A percentile compares a stretch with the other conserved stretches of the same genome.
Conservation (phyloP, 2,329 filamentous ascomycete species). For the Blumeria hordei region DNA sequence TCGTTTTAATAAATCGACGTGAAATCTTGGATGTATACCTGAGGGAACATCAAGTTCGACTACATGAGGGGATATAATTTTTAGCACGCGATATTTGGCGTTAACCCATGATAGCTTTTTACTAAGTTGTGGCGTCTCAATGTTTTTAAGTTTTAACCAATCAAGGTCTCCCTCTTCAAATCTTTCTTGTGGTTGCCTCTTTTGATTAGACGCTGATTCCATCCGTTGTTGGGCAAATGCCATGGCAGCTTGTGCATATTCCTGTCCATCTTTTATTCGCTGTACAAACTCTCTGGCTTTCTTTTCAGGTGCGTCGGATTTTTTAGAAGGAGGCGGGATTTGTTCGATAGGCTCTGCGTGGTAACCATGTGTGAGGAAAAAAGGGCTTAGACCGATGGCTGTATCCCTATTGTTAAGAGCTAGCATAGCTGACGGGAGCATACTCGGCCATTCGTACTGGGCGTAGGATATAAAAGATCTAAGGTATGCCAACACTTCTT, state of each 20-base stretch:
- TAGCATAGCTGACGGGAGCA: constrained; percentile 15
- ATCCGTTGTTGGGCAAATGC: background rate
- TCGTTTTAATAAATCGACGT: too few species aligned
- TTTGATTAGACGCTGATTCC: background rate
- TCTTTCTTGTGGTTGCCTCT: background rate
- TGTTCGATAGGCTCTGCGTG: background rate
- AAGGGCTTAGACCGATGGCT: background rate
- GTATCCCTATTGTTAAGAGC: background rate
- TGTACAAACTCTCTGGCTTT: background rate
- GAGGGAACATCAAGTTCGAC: too few species aligned
- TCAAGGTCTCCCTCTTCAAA: background rate
- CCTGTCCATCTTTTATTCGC: background rate
- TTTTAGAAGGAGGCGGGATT: background rate
- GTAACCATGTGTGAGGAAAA: background rate
- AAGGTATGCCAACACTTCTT: background rate
- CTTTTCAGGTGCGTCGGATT: too few species aligned
- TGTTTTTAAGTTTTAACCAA: background rate
- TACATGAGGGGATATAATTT: too few species aligned
- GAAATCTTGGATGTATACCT: too few species aligned
- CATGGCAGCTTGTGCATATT: background rate
- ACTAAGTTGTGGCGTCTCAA: background rate
- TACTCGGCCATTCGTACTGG: constrained; percentile 78
- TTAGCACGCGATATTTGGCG: too few species aligned
- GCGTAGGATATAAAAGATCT: constrained; percentile 29
- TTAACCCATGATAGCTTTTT: background rate